Percentiles rank a stretch among this genome's conserved stretches.
These are phyloP conservation scores for Pythium brachiatum DNA, from an alignment of 352 stramenopile species.

Conservation along the genomic window DNA sequence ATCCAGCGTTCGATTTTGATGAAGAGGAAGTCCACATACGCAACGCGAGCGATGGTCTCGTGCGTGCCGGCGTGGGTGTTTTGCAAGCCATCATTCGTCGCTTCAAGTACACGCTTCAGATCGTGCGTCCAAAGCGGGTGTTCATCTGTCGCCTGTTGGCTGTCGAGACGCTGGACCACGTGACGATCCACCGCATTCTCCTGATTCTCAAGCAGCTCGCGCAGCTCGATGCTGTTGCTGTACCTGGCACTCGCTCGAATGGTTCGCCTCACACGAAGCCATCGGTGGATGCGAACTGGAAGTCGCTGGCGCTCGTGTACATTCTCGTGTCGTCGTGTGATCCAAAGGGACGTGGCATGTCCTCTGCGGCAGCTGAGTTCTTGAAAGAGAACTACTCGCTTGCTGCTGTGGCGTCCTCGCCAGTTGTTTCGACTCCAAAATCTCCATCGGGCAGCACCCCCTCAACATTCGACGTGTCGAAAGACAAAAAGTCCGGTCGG, in stretches of 20 bases:
- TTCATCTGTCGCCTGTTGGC: constrained; percentile 73
- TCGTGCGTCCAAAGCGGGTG: constrained; percentile 63
- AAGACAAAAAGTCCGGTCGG: constrained; percentile 20
- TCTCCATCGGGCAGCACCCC: constrained; percentile 4
- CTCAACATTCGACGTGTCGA: constrained; percentile 5
- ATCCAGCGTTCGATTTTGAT: constrained; percentile 45
- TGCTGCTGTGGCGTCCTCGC: not conserved
- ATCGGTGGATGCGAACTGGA: constrained; percentile 61
- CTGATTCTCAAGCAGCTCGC: constrained; percentile 64
- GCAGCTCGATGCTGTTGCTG: constrained; percentile 33
- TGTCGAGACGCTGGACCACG: constrained; percentile 71
- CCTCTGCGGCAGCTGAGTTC: constrained; percentile 64
- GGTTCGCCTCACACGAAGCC: constrained; percentile 30
- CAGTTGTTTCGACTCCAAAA: not conserved
- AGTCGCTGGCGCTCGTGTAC: constrained; percentile 64
- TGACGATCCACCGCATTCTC: constrained; percentile 64
- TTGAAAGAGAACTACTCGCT: constrained; percentile 54
- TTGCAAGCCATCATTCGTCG: constrained; percentile 66
- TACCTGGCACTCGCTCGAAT: constrained; percentile 3
- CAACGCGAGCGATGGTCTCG: constrained; percentile 61
- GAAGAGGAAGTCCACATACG: constrained; percentile 58
- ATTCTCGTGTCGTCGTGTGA: constrained; percentile 73
- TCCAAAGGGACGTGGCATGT: constrained; percentile 77
- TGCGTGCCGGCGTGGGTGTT: constrained; percentile 66
- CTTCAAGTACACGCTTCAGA: constrained; percentile 63